These are phyloP conservation scores for Hericium alpestre DNA, from an alignment of 768 basidiomycete species.

Conservation along the genomic window DNA sequence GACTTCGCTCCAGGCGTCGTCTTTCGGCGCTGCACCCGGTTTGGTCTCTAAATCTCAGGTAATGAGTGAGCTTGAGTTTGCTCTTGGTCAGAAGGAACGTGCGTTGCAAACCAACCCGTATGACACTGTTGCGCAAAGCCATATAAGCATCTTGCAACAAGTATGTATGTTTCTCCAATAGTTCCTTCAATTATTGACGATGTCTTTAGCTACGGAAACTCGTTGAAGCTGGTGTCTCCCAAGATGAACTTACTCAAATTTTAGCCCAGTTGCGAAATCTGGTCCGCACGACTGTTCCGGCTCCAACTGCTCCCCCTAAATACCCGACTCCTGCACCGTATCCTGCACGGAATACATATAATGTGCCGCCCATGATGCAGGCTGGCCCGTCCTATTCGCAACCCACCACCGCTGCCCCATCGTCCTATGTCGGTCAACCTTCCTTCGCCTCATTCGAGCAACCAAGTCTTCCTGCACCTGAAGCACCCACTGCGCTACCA, in stretches of 20 bases:
- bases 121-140: conserved; percentile 56
- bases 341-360: conserved; percentile 15
- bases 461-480: neutral
- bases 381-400: conserved; percentile 10
- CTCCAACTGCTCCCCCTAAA: conserved; percentile 6
- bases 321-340: conserved; percentile 12
- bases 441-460: neutral
- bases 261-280: conserved; percentile 57
- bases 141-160: conserved; percentile 73
- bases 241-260: conserved; percentile 70
- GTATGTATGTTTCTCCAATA: conserved; percentile 31
- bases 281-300: conserved; percentile 27
- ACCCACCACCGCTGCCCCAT: conserved; percentile 9
- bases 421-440: neutral
- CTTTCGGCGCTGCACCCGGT: conserved; percentile 20
- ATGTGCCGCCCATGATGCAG: conserved; percentile 20
- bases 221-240: conserved; percentile 72
- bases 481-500: neutral
- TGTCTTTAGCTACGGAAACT: conserved; percentile 49
- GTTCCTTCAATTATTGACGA: conserved; percentile 6
- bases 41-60: conserved; percentile 70
- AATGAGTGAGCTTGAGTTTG: conserved; percentile 72
- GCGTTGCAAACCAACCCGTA: conserved; percentile 61
- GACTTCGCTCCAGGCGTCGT: conserved; percentile 12
- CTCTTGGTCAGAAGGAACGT: conserved; percentile 72